These are phyloP conservation scores for Mortierella sp. DNA, from an alignment of 371 early-diverging fungal genomes.

Conservation along the genomic window DNA sequence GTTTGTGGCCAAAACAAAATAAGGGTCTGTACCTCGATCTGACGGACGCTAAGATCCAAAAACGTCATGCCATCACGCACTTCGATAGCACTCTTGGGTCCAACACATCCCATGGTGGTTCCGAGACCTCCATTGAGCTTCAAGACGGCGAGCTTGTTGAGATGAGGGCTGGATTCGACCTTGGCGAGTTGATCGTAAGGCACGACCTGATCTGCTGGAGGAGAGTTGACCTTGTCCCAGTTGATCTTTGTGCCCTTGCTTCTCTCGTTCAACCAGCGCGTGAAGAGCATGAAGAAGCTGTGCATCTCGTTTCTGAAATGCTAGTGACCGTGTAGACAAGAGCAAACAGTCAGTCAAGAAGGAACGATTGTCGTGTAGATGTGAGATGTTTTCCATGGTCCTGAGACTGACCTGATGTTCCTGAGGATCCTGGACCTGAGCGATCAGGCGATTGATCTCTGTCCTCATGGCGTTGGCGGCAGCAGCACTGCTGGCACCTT, in stretches of 20 bases:
- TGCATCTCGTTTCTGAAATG: slow-evolving; percentile 81
- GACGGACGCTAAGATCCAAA: slow-evolving; percentile 98
- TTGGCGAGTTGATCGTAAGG: slow-evolving; percentile 77
- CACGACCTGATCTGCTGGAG: slow-evolving; percentile 87
- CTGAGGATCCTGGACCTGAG: slow-evolving; percentile 61
- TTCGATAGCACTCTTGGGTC: slow-evolving; percentile 99
- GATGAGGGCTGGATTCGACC: slow-evolving; percentile 61
- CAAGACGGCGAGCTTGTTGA: slow-evolving; percentile 96
- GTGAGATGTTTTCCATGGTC: too few relatives aligned
- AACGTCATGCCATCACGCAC: slow-evolving; percentile 99
- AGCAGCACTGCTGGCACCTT: slow-evolving; percentile 73
- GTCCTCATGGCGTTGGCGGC: slow-evolving; percentile 75
- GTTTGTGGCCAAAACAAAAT: too few relatives aligned
- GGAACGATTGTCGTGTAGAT: too few relatives aligned
- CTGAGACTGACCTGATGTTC: slow-evolving; percentile 61
- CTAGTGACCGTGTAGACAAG: slow-evolving; percentile 16
- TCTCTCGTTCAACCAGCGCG: slow-evolving; percentile 86
- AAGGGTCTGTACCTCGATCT: slow-evolving; percentile 84
- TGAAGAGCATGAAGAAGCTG: slow-evolving; percentile 91
- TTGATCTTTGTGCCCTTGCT: slow-evolving; percentile 84
- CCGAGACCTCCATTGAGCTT: slow-evolving; percentile 99
- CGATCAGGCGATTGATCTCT: slow-evolving; percentile 65
- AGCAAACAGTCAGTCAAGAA: not conserved
- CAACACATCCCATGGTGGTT: slow-evolving; percentile 99
- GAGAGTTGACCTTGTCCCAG: slow-evolving; percentile 95